phyloP scores from a whole-genome alignment of 139 green algal species.

The Coelastrella sp. region DNA sequence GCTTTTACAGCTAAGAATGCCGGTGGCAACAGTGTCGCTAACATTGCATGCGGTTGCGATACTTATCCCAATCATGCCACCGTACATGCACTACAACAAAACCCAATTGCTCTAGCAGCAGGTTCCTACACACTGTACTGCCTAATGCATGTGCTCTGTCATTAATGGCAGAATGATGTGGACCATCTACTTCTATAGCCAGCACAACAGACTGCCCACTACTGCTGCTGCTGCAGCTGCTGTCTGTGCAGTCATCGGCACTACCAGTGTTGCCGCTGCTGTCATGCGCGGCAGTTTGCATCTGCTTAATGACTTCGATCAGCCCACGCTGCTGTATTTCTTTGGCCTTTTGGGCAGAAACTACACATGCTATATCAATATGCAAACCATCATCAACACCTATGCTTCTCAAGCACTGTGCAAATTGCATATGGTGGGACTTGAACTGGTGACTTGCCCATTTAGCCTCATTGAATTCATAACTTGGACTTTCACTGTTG shows the following conservation, averaged over 20 bases:
- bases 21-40: too few relatives aligned
- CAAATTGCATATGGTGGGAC: too few relatives aligned
- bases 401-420: too few relatives aligned
- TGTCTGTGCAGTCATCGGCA: not conserved
- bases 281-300: too few relatives aligned
- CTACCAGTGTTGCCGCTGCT: slow-evolving; percentile 17
- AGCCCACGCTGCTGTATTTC: not conserved
- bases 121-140: not conserved
- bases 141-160: not conserved
- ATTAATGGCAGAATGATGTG: slow-evolving; percentile 19
- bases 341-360: not conserved
- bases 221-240: slow-evolving; percentile 33
- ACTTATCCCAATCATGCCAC: slow-evolving; percentile 24
- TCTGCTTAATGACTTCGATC: not conserved
- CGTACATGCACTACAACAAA: not conserved
- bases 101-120: slow-evolving; percentile 29
- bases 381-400: not conserved
- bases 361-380: not conserved
- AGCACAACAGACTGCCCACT: not conserved
- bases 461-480: too few relatives aligned
- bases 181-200: slow-evolving; percentile 23
- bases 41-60: too few relatives aligned
- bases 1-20: too few relatives aligned
- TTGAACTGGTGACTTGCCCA: too few relatives aligned
- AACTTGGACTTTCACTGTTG: too few relatives aligned